Conservation (phyloP, 306 rosid genomes). For the Fragaria iinumae region DNA sequence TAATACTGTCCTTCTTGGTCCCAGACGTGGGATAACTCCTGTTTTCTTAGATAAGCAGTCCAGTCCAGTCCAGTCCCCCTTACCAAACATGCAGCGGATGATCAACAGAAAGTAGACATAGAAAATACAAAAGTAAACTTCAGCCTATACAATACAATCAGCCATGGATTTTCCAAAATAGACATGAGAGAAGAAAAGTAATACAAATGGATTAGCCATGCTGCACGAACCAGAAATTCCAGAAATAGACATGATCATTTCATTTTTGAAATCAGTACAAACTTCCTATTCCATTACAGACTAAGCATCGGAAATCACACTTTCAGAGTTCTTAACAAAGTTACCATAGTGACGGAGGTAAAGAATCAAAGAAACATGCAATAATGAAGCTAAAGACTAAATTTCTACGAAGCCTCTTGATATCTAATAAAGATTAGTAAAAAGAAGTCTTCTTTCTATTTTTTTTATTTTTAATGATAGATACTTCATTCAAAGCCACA, state of each 20-base stretch:
- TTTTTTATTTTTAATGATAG: too few relatives aligned
- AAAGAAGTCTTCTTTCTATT: too few relatives aligned
- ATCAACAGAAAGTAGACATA: constrained; percentile 4
- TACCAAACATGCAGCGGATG: too few relatives aligned
- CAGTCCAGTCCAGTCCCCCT: too few relatives aligned
- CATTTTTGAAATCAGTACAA: background rate
- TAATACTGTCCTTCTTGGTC: too few relatives aligned
- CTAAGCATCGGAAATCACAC: background rate
- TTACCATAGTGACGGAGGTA: background rate
- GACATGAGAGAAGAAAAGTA: background rate
- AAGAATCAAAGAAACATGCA: background rate
- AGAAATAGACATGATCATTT: background rate
- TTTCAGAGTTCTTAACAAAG: background rate
- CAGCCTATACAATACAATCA: background rate
- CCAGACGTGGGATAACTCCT: too few relatives aligned
- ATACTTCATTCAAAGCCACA: background rate
- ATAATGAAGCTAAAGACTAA: background rate
- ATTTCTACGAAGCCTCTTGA: background rate
- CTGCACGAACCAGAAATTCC: background rate
- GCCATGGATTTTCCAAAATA: background rate
- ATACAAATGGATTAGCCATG: background rate
- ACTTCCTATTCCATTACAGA: background rate
- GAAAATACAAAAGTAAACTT: background rate
- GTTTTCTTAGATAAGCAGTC: too few relatives aligned
- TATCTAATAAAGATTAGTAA: background rate